phyloP scores from a whole-genome alignment of 352 stramenopile genomes.

The Globisporangium irregulare region DNA sequence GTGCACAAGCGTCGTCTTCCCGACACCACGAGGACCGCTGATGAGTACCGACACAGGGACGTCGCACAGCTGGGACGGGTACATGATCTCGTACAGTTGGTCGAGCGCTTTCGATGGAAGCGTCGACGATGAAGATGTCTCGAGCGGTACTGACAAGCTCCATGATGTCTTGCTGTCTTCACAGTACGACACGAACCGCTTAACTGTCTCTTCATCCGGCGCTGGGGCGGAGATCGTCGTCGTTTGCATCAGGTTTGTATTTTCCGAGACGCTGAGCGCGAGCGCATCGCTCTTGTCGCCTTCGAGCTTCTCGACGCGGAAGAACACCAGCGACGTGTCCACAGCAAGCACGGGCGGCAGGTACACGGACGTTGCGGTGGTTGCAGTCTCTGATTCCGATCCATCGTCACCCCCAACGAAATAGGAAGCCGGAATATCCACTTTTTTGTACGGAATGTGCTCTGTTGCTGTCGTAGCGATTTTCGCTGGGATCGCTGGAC shows the following conservation, averaged over 20 bases:
- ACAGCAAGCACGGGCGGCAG: slow-evolving; percentile 50
- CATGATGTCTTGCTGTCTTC: slow-evolving; percentile 1
- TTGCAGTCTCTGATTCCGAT: background rate
- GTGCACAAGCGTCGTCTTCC: slow-evolving; percentile 70
- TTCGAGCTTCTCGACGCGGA: slow-evolving; percentile 64
- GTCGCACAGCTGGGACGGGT: slow-evolving; percentile 62
- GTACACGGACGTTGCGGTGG: slow-evolving; percentile 12
- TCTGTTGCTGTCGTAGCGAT: slow-evolving; percentile 15
- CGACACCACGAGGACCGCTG: slow-evolving; percentile 59
- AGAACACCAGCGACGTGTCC: slow-evolving; percentile 74
- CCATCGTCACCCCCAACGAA: slow-evolving; percentile 7
- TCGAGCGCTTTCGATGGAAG: slow-evolving; percentile 38
- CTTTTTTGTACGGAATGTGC: slow-evolving; percentile 39
- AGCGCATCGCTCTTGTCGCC: slow-evolving; percentile 22
- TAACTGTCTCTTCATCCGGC: slow-evolving; percentile 54
- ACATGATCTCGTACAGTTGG: slow-evolving; percentile 62
- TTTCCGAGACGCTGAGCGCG: slow-evolving; percentile 52
- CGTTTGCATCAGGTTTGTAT: slow-evolving; percentile 69
- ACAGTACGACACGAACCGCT: slow-evolving; percentile 42
- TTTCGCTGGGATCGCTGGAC: slow-evolving; percentile 23
- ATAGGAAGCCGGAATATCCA: slow-evolving; percentile 39
- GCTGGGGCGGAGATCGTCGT: slow-evolving; percentile 42
- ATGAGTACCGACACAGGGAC: slow-evolving; percentile 73
- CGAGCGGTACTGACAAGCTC: slow-evolving; percentile 14
- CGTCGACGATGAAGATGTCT: slow-evolving; percentile 9